These are phyloP conservation scores for Acer yangbiense DNA, from an alignment of 345 rosid species.

Conservation along the genomic window DNA sequence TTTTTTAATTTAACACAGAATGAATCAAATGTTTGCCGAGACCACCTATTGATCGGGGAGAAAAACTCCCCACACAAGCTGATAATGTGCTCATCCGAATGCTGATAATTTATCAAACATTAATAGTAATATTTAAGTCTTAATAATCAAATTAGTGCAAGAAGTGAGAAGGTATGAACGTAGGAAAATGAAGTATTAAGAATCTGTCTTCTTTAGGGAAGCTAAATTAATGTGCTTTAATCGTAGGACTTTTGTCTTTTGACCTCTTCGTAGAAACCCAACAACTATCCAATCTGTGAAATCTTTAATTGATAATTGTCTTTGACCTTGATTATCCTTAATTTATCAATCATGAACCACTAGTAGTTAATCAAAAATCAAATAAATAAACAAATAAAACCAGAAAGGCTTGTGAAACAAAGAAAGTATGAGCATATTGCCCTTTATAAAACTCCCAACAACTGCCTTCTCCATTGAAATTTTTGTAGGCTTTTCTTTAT, in stretches of 20 bases:
- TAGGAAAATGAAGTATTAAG: background rate
- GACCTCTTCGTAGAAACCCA: background rate
- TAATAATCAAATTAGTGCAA: background rate
- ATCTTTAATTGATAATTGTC: slow-evolving; percentile 8
- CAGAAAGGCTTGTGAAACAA: background rate
- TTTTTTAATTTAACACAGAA: too few relatives aligned
- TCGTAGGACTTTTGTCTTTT: background rate
- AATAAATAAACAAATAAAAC: background rate
- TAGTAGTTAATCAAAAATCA: too few relatives aligned
- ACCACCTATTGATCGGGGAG: too few relatives aligned
- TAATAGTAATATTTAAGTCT: background rate
- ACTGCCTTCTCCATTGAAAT: background rate
- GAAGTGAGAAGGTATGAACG: background rate
- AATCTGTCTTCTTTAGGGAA: background rate
- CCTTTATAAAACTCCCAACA: too few relatives aligned
- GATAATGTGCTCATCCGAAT: too few relatives aligned
- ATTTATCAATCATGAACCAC: background rate
- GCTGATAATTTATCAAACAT: background rate
- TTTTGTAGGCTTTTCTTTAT: background rate
- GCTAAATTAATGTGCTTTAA: background rate
- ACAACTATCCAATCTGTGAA: background rate
- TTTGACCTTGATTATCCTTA: background rate
- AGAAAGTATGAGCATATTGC: too few relatives aligned
- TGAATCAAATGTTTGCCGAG: too few relatives aligned
- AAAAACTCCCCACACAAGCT: too few relatives aligned